Evolutionary conservation across 768 basidiomycete species (phyloP), one percentile per base, ranked within the genome.

Genomic region (Sporobolomyces roseus): DNA sequence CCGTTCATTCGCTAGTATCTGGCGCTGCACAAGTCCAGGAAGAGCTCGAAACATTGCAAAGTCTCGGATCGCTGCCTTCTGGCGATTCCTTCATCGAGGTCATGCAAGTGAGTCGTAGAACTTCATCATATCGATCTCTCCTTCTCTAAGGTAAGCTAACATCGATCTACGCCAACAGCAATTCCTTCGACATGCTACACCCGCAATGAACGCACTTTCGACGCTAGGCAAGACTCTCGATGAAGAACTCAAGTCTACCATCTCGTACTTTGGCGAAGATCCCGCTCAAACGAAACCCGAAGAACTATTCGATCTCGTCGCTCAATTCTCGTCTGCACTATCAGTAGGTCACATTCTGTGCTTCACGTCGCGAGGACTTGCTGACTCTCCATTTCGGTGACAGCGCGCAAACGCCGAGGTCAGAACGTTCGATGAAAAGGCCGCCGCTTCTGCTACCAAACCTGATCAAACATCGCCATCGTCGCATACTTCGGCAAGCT

Each of bases 251-350:
- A 80, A 79, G 27, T 82, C 82, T 4, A 70, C 92, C 30, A 79
- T 90, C 10, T 65, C 74, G 1, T 96, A 88, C 80, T 94, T 87
- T 75, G 91, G 91, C 8, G 91, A 94, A 77, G 82, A 82, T 61
- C 83, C 85, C 2, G 85, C 90, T 21, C 81, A 85, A 1, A 82
- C 83, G 4, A 90, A 87, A 74, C 84, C 88, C 0, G 93, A 93
- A 77, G 88, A 89, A 69, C 86, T 96, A 76, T 93, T 96, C 74
- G 84, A 83, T 0, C 79, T 87, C 62, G 83, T 92, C 52, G 81
- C 84, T n/a, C 84, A 86, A 0, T 91, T 92, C 78, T 88, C 87
- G 1, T 84, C 85, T 0, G 85, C 85, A 1, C 80, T 93, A 25
- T 86, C 87, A 84, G 88, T 86, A 68, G 60, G 80, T 75, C 14